These are phyloP conservation scores for Tardiomyces depauwii DNA, from an alignment of 1,139 yeast genomes.

Conservation along the genomic window DNA sequence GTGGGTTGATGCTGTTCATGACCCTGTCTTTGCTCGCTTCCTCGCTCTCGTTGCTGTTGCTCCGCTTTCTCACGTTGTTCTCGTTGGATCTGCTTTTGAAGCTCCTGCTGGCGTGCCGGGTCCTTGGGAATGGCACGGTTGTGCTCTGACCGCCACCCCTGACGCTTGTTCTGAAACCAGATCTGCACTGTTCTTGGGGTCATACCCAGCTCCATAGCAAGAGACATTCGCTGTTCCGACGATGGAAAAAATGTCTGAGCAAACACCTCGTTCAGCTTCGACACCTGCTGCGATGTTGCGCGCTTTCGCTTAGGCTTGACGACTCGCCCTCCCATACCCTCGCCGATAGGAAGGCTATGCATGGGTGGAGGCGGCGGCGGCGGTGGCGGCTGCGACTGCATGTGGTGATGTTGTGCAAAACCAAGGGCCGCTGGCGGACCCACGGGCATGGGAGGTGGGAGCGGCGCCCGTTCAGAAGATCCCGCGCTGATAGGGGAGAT, in stretches of 20 bases:
- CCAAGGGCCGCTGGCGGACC: not conserved
- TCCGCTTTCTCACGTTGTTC: not conserved
- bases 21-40: not conserved
- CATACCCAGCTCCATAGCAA: constrained; percentile 29
- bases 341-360: not conserved
- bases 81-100: not conserved
- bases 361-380: constrained; percentile 3
- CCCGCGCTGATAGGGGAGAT: not conserved
- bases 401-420: not conserved
- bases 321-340: constrained; percentile 1
- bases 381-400: constrained; percentile 2
- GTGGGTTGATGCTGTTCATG: not conserved
- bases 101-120: constrained; percentile 1
- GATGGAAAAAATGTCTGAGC: constrained; percentile 28
- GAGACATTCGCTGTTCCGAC: constrained; percentile 23
- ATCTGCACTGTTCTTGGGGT: constrained; percentile 30
- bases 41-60: not conserved
- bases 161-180: constrained; percentile 30
- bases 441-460: not conserved
- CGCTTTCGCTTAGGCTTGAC: constrained; percentile 27
- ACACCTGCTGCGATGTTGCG: constrained; percentile 26
- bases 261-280: constrained; percentile 24
- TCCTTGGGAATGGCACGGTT: constrained; percentile 19
- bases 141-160: constrained; percentile 26
- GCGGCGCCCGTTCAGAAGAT: not conserved